phyloP scores from a whole-genome alignment of 805 yeast genomes.

The Jamesozyma hellenica region DNA sequence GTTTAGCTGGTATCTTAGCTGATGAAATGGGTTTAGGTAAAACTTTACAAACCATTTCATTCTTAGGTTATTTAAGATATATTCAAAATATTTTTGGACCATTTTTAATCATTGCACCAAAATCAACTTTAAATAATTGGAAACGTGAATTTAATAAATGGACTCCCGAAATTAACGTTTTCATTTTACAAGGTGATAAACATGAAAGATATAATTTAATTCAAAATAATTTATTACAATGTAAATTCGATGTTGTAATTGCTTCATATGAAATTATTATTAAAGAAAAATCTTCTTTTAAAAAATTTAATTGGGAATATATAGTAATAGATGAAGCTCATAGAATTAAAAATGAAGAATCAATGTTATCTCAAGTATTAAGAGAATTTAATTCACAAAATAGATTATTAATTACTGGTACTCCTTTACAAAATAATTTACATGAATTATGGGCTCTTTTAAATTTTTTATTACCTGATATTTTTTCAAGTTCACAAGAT shows the following conservation, averaged over 20 bases:
- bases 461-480: conserved; percentile 69
- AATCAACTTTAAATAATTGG: conserved; percentile 77
- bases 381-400: conserved; percentile 62
- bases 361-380: conserved; percentile 61
- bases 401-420: conserved; percentile 69
- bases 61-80: conserved; percentile 61
- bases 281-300: conserved; percentile 57
- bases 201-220: conserved; percentile 53
- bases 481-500: conserved; percentile 62
- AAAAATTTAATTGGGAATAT: conserved; percentile 65
- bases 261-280: conserved; percentile 72
- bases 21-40: conserved; percentile 86
- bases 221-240: conserved; percentile 38
- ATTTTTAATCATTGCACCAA: conserved; percentile 66
- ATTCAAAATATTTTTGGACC: conserved; percentile 56
- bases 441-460: conserved; percentile 77
- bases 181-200: conserved; percentile 67
- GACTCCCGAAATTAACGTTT: conserved; percentile 69
- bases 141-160: conserved; percentile 63
- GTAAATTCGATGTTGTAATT: conserved; percentile 64
- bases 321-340: conserved; percentile 75
- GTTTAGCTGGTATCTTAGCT: conserved; percentile 66
- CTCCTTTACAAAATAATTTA: conserved; percentile 71
- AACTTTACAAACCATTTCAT: conserved; percentile 70
- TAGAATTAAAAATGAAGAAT: conserved; percentile 69